Base-by-base conservation (phyloP, 2,329 filamentous ascomycete genomes). In the Fonsecaea pedrosoi region DNA sequence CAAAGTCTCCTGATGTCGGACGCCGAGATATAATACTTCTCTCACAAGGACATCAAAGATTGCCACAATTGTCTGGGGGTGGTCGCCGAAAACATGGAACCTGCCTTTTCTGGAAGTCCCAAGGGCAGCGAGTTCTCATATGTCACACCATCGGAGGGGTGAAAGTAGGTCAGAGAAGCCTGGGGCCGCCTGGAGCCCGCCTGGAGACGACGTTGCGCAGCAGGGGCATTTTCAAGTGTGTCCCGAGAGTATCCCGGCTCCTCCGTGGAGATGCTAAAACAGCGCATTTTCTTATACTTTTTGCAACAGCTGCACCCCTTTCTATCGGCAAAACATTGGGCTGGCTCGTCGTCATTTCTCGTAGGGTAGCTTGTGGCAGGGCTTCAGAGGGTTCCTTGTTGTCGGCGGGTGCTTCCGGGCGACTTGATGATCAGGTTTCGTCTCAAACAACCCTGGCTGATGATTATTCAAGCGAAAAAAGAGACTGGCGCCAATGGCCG, bases 261-360 rank as follows among this genome's bases (percentile, higher is more conserved):
- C 10, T 50, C 45, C 45, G 45, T 50, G 45, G 45, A 25, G 45
- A 50, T 50, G 18, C 45, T 50, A 50, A 50, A 50, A 50, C 45
- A 50, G 45, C 45, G 45, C 45, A 50, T 50, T 50, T 50, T 50
- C 45, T 50, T 13, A 15, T 15, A 18, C 3, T 42, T 42, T 42
- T 42, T 42, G n/a, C 15, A 9, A 30, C 4, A 15, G 12, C 18
- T 50, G 45, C 12, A 1, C 40, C 40, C 45, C 45, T 15, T 25
- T 48, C 21, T 5, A n/a, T 18, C 21, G 45, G 45, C 10, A 50
- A 50, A 50, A 50, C 45, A 21, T 50, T 50, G 45, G 18, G 25
- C 45, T 50, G 7, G 18, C 21, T 25, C 21, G 30, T 30, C 45
- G 45, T 50, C 45, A 30, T 25, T 12, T 8, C 15, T 25, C 9